Conservation (phyloP, 2,329 filamentous ascomycete species). For the Ambrosiella xylebori region DNA sequence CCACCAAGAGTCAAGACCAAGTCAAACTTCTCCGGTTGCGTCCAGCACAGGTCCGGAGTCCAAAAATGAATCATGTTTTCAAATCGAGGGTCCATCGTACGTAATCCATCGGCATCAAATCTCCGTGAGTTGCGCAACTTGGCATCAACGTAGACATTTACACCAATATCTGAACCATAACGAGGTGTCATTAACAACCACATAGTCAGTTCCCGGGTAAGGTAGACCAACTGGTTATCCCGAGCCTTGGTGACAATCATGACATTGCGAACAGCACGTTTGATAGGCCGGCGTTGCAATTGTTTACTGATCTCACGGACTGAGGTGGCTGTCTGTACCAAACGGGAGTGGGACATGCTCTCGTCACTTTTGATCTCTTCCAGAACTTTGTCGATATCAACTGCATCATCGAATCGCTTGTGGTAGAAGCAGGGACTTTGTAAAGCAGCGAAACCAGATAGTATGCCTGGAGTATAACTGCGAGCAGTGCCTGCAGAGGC, state of each 20-base stretch:
- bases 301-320: conserved; percentile 94
- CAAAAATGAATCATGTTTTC: conserved; percentile 80
- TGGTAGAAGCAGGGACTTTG: conserved; percentile 97
- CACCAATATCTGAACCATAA: conserved; percentile 75
- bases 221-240: conserved; percentile 77
- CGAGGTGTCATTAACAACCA: conserved; percentile 82
- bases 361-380: conserved; percentile 86
- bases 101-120: conserved; percentile 58
- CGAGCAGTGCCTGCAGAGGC: conserved; percentile 19
- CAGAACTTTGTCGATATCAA: conserved; percentile 85
- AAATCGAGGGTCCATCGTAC: conserved; percentile 60
- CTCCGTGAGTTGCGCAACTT: conserved; percentile 79
- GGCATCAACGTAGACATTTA: conserved; percentile 96
- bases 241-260: conserved; percentile 99
- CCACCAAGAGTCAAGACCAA: conserved; percentile 77
- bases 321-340: conserved; percentile 88
- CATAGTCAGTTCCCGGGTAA: conserved; percentile 71
- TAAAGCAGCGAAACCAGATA: conserved; percentile 43
- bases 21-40: conserved; percentile 85
- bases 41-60: conserved; percentile 93
- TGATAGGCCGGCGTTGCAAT: conserved; percentile 79
- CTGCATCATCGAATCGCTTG: conserved; percentile 86
- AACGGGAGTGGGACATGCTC: conserved; percentile 77
- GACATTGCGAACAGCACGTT: conserved; percentile 76
- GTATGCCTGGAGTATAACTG: conserved; percentile 18